Evolutionary conservation across 2,329 filamentous ascomycete species (phyloP).

Genomic region (Microsporum canis): DNA sequence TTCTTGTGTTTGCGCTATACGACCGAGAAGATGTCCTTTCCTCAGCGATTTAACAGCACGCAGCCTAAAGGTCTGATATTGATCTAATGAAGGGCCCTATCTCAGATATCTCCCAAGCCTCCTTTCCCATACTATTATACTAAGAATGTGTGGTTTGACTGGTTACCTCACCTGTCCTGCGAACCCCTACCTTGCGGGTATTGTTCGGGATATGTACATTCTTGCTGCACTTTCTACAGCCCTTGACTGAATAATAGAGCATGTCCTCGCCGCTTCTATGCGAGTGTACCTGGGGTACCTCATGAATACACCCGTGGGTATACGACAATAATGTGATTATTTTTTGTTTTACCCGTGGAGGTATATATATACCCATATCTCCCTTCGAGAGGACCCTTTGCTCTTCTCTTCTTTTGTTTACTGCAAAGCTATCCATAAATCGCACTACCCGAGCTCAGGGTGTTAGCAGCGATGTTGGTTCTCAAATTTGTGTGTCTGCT

Average conservation of each 20-base stretch:
- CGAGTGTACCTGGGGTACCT: not conserved
- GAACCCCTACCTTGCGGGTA: not conserved
- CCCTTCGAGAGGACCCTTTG: not conserved
- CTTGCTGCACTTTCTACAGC: not conserved
- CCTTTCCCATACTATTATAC: too few relatives aligned
- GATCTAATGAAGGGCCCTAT: too few relatives aligned
- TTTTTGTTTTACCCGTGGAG: not conserved
- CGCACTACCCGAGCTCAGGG: not conserved
- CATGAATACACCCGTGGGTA: not conserved
- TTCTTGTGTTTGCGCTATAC: not conserved
- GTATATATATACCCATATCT: not conserved
- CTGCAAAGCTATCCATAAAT: not conserved
- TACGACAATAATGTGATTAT: not conserved
- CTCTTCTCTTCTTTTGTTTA: not conserved
- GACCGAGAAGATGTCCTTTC: not conserved
- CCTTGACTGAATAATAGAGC: not conserved
- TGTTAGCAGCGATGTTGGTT: not conserved
- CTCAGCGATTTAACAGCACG: not conserved
- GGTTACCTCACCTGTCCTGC: not conserved
- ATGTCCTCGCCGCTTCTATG: not conserved
- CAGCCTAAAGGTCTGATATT: not conserved
- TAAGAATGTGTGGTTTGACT: too few relatives aligned
- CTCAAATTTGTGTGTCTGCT: not conserved
- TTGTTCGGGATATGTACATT: not conserved
- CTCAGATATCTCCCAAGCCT: too few relatives aligned